phyloP scores from a whole-genome alignment of 495 filamentous ascomycete genomes.

The Diplogelasinospora grovesii region DNA sequence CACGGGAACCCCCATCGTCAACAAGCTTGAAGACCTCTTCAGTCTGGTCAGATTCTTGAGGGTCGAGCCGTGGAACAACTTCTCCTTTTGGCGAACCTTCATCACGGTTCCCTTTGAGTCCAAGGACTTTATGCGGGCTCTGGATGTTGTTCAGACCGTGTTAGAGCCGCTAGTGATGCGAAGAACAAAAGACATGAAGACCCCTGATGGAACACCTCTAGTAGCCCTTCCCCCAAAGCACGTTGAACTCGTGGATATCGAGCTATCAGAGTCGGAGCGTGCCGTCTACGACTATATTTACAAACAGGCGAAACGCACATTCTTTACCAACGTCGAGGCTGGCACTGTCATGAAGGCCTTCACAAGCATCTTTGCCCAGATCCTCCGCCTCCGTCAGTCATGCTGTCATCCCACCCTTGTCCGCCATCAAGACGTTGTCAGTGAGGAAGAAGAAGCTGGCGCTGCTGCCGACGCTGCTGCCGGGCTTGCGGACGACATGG shows the following conservation, averaged over 20 bases:
- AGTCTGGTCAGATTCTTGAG: conserved; percentile 83
- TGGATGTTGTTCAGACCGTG: conserved; percentile 96
- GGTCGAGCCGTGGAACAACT: conserved; percentile 97
- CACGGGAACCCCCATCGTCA: conserved; percentile 95
- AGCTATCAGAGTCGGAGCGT: conserved; percentile 74
- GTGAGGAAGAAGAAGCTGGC: conserved; percentile 81
- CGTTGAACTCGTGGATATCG: conserved; percentile 76
- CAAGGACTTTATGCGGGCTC: conserved; percentile 83
- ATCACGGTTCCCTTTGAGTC: conserved; percentile 96
- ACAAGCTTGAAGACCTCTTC: conserved; percentile 94
- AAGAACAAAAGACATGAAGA: conserved; percentile 96
- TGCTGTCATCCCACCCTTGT: conserved; percentile 91
- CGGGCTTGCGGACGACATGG: conserved; percentile 92
- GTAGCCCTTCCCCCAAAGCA: conserved; percentile 78
- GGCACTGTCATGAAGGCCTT: conserved; percentile 91
- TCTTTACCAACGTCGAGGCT: conserved; percentile 77
- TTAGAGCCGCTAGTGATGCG: conserved; percentile 92
- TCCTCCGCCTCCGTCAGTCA: conserved; percentile 85
- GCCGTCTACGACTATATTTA: conserved; percentile 91
- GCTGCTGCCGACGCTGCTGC: conserved; percentile 70
- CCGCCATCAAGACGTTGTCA: conserved; percentile 72
- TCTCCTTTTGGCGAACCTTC: conserved; percentile 98
- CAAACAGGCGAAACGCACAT: conserved; percentile 71
- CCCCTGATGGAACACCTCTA: conserved; percentile 76
- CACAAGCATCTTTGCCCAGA: conserved; percentile 94